phyloP scores from a whole-genome alignment of 768 basidiomycete genomes.

The Panellus pusillus region DNA sequence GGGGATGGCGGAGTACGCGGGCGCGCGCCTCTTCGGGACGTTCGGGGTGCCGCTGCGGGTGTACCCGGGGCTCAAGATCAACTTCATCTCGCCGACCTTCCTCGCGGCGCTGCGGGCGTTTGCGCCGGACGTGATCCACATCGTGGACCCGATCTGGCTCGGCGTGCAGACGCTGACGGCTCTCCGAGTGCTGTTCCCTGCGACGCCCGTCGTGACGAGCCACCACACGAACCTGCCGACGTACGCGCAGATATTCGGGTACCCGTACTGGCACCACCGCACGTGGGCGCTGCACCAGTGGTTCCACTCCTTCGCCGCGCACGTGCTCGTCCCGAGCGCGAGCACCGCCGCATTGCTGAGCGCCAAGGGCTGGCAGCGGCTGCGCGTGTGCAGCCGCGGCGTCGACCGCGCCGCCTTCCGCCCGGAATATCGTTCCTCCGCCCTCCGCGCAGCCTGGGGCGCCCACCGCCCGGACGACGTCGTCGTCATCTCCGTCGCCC shows the following conservation, averaged over 20 bases:
- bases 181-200: conserved; percentile 32
- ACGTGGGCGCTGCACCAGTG: not conserved
- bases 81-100: conserved; percentile 17
- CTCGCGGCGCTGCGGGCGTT: conserved; percentile 11
- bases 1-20: not conserved
- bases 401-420: not conserved
- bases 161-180: conserved; percentile 30
- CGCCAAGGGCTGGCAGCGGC: not conserved
- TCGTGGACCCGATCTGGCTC: not conserved
- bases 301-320: not conserved
- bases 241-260: conserved; percentile 18
- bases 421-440: not conserved
- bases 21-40: not conserved
- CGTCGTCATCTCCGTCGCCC: conserved; percentile 12
- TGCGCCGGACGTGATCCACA: conserved; percentile 35
- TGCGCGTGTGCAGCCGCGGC: not conserved
- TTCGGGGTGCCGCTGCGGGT: conserved; percentile 3
- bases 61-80: conserved; percentile 15
- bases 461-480: not conserved
- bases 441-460: not conserved
- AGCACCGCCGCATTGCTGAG: not conserved
- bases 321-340: conserved; percentile 2
- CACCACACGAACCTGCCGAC: conserved; percentile 23
- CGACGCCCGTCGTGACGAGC: conserved; percentile 5
- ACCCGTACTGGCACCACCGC: conserved; percentile 8